phyloP scores from a whole-genome alignment of 805 yeast species.

The Priceomyces haplophilus region DNA sequence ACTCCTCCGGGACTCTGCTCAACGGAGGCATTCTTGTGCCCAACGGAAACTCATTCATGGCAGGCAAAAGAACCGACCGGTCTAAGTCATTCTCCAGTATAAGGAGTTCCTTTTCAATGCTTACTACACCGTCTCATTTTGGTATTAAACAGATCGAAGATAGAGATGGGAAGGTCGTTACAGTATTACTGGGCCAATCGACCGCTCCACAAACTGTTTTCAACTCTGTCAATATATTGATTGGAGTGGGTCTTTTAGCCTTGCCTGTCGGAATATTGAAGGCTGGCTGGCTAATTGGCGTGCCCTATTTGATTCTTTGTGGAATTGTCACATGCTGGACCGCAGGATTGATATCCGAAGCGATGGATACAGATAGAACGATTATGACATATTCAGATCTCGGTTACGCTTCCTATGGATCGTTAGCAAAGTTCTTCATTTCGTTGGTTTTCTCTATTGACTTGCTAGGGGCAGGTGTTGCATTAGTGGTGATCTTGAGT shows the following conservation, averaged over 20 bases:
- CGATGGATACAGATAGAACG: slow-evolving; percentile 78
- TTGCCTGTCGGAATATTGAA: slow-evolving; percentile 61
- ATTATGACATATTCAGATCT: slow-evolving; percentile 85
- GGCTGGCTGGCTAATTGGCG: slow-evolving; percentile 67
- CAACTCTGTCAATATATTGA: slow-evolving; percentile 67
- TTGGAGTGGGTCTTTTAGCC: slow-evolving; percentile 68
- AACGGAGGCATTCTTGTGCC: slow-evolving; percentile 6
- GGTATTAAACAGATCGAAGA: slow-evolving; percentile 65
- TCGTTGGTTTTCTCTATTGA: slow-evolving; percentile 75
- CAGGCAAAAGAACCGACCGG: slow-evolving; percentile 22
- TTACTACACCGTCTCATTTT: slow-evolving; percentile 47
- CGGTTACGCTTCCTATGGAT: slow-evolving; percentile 82
- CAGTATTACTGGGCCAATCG: slow-evolving; percentile 77
- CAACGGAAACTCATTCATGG: slow-evolving; percentile 18
- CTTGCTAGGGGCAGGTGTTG: slow-evolving; percentile 75
- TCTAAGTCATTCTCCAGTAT: slow-evolving; percentile 46
- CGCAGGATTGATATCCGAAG: slow-evolving; percentile 67
- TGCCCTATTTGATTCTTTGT: slow-evolving; percentile 53
- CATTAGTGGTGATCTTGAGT: slow-evolving; percentile 77
- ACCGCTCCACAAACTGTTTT: slow-evolving; percentile 75
- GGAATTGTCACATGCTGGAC: slow-evolving; percentile 73
- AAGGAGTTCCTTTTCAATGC: slow-evolving; percentile 31
- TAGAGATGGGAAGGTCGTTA: slow-evolving; percentile 63
- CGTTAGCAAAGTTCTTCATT: slow-evolving; percentile 68
- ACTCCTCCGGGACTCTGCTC: slow-evolving; percentile 15